Conservation (phyloP, 2,329 filamentous ascomycete genomes). For the Mariannaea elegans region DNA sequence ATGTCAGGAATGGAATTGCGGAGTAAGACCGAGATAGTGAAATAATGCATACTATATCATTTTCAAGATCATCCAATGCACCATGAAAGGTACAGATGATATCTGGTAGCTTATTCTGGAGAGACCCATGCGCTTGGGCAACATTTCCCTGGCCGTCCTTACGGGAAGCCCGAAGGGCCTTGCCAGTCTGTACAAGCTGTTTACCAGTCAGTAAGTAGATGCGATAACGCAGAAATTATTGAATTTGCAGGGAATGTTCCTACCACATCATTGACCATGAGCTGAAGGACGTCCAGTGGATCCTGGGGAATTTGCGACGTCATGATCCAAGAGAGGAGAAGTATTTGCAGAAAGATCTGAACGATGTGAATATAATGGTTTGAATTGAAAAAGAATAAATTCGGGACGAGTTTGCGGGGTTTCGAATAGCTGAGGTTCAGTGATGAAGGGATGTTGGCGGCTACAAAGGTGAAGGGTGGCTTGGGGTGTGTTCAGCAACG, state of each 20-base stretch:
- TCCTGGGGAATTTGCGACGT: slow-evolving; percentile 47
- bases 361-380: not conserved
- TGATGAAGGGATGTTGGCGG: slow-evolving; percentile 23
- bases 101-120: slow-evolving; percentile 55
- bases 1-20: slow-evolving; percentile 5
- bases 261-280: slow-evolving; percentile 65
- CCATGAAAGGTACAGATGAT: slow-evolving; percentile 60
- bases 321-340: slow-evolving; percentile 35
- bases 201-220: slow-evolving; percentile 12
- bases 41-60: slow-evolving; percentile 60
- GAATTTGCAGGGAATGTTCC: slow-evolving; percentile 37
- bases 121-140: slow-evolving; percentile 42
- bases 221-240: not conserved
- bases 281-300: slow-evolving; percentile 59
- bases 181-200: slow-evolving; percentile 68
- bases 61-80: slow-evolving; percentile 65
- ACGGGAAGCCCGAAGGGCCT: slow-evolving; percentile 59
- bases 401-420: not conserved
- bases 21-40: not conserved
- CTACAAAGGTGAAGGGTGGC: slow-evolving; percentile 15
- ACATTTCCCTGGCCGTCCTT: slow-evolving; percentile 55
- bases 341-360: not conserved
- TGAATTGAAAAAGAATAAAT: not conserved
- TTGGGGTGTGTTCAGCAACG: slow-evolving; percentile 13
- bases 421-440: not conserved